Conservation (phyloP, 2,329 filamentous ascomycete species). For the Alternaria gansuensis region DNA sequence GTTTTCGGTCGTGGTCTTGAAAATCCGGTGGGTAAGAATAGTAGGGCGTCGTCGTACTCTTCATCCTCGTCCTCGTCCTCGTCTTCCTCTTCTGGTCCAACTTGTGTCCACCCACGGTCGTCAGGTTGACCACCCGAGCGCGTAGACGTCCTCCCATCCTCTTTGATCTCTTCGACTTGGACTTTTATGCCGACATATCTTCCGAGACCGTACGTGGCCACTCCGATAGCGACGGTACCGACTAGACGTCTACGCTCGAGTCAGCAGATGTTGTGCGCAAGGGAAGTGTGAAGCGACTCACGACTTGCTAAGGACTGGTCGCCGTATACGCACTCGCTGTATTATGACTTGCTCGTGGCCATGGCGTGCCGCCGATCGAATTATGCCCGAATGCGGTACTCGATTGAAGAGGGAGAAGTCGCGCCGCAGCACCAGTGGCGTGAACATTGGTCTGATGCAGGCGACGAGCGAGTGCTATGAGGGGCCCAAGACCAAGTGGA, state of each 20-base stretch:
- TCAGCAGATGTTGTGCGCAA: conserved; percentile 14
- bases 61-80: conserved; percentile 46
- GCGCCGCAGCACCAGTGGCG: conserved; percentile 49
- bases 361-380: conserved; percentile 41
- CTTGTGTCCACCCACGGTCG: conserved; percentile 30
- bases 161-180: conserved; percentile 35
- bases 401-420: conserved; percentile 49
- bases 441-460: conserved; percentile 48
- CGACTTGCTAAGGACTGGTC: conserved; percentile 50
- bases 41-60: conserved; percentile 40
- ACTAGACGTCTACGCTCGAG: conserved; percentile 37
- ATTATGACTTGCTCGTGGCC: conserved; percentile 45
- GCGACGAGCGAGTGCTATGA: conserved; percentile 25
- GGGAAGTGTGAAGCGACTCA: conserved; percentile 29
- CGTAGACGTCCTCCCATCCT: conserved; percentile 15
- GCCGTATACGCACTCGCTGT: conserved; percentile 55
- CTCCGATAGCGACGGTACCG: conserved; percentile 31
- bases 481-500: conserved; percentile 16
- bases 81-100: conserved; percentile 33
- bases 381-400: conserved; percentile 35
- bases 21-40: conserved; percentile 61
- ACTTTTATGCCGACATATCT: conserved; percentile 37
- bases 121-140: background rate
- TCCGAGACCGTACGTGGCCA: conserved; percentile 32
- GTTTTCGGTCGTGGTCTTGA: conserved; percentile 52